Evolutionary conservation across 139 green algal species (phyloP).

Genomic region (Coccomyxa sp.): DNA sequence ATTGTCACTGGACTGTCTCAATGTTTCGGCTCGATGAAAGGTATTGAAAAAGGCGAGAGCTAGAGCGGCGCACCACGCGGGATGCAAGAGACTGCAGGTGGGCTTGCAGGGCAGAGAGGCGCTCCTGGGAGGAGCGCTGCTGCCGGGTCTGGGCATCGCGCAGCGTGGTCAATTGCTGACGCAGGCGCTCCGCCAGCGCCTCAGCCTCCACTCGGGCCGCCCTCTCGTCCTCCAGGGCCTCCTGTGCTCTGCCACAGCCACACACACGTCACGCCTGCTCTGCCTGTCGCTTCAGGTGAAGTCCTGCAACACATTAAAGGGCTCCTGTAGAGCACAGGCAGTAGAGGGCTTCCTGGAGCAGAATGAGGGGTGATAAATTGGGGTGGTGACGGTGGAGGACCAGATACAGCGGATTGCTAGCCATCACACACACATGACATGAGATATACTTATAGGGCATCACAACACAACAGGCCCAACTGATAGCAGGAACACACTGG

Average conservation of each 20-base stretch:
- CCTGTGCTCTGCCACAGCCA: not conserved
- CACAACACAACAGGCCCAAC: not conserved
- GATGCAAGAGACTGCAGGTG: not conserved
- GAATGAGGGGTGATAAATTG: too few relatives aligned
- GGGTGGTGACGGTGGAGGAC: too few relatives aligned
- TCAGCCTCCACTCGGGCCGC: not conserved
- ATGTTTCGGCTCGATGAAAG: not conserved
- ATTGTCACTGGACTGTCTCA: not conserved
- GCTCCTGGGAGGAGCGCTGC: not conserved
- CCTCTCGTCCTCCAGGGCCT: not conserved
- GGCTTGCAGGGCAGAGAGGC: not conserved
- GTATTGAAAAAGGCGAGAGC: not conserved
- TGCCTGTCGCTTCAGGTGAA: not conserved
- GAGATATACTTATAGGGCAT: not conserved
- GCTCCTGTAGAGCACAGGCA: not conserved
- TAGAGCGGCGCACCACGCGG: not conserved
- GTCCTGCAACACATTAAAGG: not conserved
- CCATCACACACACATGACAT: not conserved
- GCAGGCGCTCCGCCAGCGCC: not conserved
- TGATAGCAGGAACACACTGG: not conserved
- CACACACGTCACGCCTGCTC: not conserved
- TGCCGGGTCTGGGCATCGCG: not conserved
- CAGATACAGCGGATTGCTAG: not conserved
- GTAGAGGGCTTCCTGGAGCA: not conserved
- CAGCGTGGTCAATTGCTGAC: not conserved